Evolutionary conservation across 2,329 filamentous ascomycete species (phyloP).

Genomic region (Ceratocystis smalleyi): DNA sequence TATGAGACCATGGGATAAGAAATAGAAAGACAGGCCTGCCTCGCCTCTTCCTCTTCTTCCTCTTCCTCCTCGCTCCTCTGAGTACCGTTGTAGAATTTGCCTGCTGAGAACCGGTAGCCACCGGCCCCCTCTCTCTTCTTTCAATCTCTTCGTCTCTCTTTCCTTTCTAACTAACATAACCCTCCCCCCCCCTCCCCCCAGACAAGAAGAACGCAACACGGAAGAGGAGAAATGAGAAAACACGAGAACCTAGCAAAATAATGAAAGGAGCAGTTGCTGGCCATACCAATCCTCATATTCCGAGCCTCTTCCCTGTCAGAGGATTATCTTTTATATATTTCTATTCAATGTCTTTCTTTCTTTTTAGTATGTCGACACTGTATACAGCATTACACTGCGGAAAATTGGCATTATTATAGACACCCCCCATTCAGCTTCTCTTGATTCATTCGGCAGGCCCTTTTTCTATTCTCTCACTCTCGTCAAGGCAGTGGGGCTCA

Average conservation of each 20-base stretch:
- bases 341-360: background rate
- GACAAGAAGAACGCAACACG: background rate
- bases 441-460: background rate
- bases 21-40: background rate
- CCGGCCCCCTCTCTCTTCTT: background rate
- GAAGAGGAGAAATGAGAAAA: background rate
- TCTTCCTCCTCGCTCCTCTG: background rate
- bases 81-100: background rate
- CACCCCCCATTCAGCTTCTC: background rate
- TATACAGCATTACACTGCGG: background rate
- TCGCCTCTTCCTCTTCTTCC: background rate
- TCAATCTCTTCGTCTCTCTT: background rate
- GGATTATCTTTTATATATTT: background rate
- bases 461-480: background rate
- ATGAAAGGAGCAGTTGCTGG: background rate
- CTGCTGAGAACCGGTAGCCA: background rate
- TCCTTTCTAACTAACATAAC: background rate
- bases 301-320: background rate
- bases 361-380: background rate
- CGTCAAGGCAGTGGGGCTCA: background rate
- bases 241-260: background rate
- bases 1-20: too few relatives aligned
- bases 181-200: background rate
- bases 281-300: background rate
- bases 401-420: background rate